phyloP scores from a whole-genome alignment of 2,329 filamentous ascomycete species.

The Mariannaea elegans region DNA sequence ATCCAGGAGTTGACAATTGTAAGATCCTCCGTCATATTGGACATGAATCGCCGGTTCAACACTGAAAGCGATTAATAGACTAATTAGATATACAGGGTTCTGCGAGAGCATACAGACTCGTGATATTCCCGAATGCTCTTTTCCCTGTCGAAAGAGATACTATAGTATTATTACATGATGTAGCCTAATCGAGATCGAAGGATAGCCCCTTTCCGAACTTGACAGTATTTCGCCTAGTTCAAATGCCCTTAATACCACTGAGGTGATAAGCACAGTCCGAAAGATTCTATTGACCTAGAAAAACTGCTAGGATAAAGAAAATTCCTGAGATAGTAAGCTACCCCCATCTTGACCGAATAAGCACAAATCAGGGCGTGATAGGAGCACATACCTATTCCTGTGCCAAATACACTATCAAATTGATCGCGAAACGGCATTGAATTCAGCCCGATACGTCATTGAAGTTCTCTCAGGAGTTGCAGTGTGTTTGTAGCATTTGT shows the following conservation, averaged over 20 bases:
- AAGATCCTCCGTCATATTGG: not conserved
- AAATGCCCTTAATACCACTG: not conserved
- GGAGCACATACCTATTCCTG: not conserved
- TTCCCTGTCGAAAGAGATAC: not conserved
- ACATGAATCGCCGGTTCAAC: not conserved
- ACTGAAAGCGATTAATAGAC: not conserved
- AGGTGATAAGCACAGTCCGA: constrained; percentile 1
- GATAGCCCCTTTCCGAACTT: not conserved
- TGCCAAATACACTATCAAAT: not conserved
- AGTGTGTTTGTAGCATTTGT: not conserved
- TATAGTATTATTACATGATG: not conserved
- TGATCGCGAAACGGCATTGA: not conserved
- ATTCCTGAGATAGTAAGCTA: not conserved
- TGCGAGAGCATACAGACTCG: not conserved
- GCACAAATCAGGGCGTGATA: not conserved
- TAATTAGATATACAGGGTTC: no score
- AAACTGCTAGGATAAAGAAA: not conserved
- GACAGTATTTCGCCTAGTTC: not conserved
- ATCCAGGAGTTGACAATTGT: not conserved
- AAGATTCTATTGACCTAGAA: not conserved
- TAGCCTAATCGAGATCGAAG: not conserved
- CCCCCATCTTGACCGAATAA: no score
- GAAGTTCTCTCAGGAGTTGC: not conserved
- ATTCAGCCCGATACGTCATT: not conserved
- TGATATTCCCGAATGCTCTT: not conserved